phyloP scores from a whole-genome alignment of 345 rosid species.

The Eucalyptus tenuipes region DNA sequence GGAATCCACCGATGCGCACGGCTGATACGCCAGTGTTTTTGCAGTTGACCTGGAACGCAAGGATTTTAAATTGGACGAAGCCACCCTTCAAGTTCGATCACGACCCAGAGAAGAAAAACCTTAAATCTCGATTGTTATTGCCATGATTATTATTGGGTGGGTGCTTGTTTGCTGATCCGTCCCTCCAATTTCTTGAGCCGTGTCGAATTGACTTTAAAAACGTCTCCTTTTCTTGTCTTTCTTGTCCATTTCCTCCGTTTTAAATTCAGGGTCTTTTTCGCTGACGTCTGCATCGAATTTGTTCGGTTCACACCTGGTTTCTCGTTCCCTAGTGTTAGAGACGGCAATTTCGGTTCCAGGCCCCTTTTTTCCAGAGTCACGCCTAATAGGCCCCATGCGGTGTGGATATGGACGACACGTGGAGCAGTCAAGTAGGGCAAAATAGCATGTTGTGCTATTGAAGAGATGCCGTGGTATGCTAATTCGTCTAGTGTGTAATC shows the following conservation, averaged over 20 bases:
- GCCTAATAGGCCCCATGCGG: not conserved
- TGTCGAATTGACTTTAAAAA: not conserved
- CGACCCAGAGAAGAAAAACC: not conserved
- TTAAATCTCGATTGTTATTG: not conserved
- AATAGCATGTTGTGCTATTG: not conserved
- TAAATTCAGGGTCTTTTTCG: not conserved
- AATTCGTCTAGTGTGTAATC: not conserved
- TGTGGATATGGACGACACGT: not conserved
- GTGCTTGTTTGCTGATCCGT: not conserved
- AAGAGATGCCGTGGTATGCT: not conserved
- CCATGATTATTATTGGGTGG: not conserved
- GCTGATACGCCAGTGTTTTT: not conserved
- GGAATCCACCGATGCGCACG: not conserved
- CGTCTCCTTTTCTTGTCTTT: not conserved
- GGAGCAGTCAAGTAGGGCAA: not conserved
- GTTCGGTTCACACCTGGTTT: not conserved
- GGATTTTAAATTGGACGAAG: not conserved
- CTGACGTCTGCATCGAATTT: not conserved
- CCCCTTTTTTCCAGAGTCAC: not conserved
- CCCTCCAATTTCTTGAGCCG: not conserved
- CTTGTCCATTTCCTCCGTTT: not conserved
- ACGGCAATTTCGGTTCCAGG: not conserved
- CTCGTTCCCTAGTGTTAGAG: not conserved
- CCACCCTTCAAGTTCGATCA: not conserved
- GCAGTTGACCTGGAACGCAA: not conserved